Evolutionary conservation across 192 early-diverging fungal genomes (phyloP).

Genomic region (Glomus cerebriforme): DNA sequence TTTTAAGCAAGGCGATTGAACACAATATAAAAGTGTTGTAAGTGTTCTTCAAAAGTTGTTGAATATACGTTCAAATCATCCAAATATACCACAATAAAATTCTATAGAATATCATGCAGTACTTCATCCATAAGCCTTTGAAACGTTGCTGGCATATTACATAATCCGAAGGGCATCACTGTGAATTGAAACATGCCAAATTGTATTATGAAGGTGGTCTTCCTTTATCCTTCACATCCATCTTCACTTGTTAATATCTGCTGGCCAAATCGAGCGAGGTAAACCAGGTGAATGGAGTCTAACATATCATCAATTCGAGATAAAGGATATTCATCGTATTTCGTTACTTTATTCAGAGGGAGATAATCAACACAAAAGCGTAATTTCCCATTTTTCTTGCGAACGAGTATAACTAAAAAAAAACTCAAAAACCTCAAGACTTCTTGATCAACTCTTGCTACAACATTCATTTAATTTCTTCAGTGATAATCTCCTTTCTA

Average conservation of each 20-base stretch:
- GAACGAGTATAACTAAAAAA: too few species aligned
- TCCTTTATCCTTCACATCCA: conserved; percentile 25
- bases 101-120: neutral
- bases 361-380: conserved; percentile 51
- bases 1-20: conserved; percentile 1
- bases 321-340: conserved; percentile 50
- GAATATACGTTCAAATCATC: conserved; percentile 57
- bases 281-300: conserved; percentile 38
- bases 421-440: too few species aligned
- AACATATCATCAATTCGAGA: conserved; percentile 51
- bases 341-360: conserved; percentile 50
- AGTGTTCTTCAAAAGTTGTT: conserved; percentile 33
- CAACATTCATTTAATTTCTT: too few species aligned
- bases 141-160: conserved; percentile 15
- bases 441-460: too few species aligned
- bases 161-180: conserved; percentile 35
- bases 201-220: conserved; percentile 21
- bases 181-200: conserved; percentile 34
- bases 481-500: too few species aligned
- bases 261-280: conserved; percentile 46
- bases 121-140: neutral
- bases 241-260: conserved; percentile 43
- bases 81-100: conserved; percentile 31
- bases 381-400: too few species aligned
- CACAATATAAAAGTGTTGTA: neutral